These are phyloP conservation scores for Niebla homalea DNA, from an alignment of 495 filamentous ascomycete species.

Conservation along the genomic window DNA sequence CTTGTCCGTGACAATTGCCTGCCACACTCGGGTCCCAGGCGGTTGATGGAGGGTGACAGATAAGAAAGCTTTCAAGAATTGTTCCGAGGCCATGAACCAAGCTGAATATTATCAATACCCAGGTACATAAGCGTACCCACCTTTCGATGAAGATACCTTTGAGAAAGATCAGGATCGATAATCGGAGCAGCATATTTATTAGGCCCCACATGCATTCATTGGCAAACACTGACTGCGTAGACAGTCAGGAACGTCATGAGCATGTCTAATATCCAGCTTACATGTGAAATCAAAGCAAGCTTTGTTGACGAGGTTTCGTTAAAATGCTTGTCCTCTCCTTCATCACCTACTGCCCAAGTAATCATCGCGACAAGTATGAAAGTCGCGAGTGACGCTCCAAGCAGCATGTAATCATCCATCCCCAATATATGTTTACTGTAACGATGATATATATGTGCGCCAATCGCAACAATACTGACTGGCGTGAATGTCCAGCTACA, in stretches of 20 bases:
- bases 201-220: slow-evolving; percentile 19
- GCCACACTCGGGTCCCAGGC: slow-evolving; percentile 11
- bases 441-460: too few species aligned
- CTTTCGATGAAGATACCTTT: background rate
- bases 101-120: background rate
- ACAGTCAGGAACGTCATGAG: background rate
- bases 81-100: slow-evolving; percentile 9
- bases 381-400: too few species aligned
- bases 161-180: slow-evolving; percentile 1
- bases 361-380: background rate
- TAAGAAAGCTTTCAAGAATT: slow-evolving; percentile 10
- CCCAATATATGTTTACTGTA: too few species aligned
- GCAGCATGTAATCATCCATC: too few species aligned
- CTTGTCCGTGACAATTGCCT: slow-evolving; percentile 16
- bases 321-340: slow-evolving; percentile 1
- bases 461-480: too few species aligned
- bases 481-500: too few species aligned
- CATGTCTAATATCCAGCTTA: background rate
- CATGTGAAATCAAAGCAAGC: slow-evolving; percentile 1
- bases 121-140: too few species aligned
- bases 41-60: slow-evolving; percentile 17
- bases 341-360: slow-evolving; percentile 6
- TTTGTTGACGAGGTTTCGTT: background rate
- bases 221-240: slow-evolving; percentile 14
- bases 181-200: slow-evolving; percentile 15